Base-by-base conservation (phyloP, 2,329 filamentous ascomycete species). In the Aureobasidium zeae region DNA sequence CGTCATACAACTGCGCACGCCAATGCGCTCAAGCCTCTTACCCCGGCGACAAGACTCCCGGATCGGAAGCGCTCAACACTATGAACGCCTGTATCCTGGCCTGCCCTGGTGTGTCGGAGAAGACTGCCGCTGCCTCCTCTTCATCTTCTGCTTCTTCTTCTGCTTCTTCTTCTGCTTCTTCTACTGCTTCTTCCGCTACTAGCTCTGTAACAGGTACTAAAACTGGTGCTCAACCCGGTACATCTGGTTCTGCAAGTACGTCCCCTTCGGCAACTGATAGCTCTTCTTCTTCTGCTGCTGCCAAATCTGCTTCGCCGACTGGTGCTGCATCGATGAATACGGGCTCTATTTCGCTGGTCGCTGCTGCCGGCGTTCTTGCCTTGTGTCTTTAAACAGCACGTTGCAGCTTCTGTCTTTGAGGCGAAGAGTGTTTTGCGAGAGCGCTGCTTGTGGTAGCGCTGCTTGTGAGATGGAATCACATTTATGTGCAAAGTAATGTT, bases 21-120 rank as follows among this genome's bases (percentile, higher is more conserved):
- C n/a, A 53, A 16, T 60, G 57, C 44, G 57, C 57, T 10, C 49
- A 54, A 34, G 47, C 33, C 3, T 34, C 31, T 9, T 59, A 55
- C 45, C 57, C 57, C 17, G 47, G 51, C 1, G 55, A 58, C 36
- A 48, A 57, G 26, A 53, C 46, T 15, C 45, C 53, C 17, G 46
- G 30, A 5, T 35, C 38, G 10, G 32, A 44, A 8, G 55, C 56
- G 5, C 54, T 54, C 44, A 38, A 52, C 12, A 52, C 45, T 4
- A 58, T 59, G 57, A 50, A 45, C 31, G 32, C 37, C 13, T 58
- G 57, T 45, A 58, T 59, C 26, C 29, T 54, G 37, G 35, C 38
- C 17, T 59, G 57, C 46, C 48, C 54, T 6, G 56, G 56, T 16
- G 56, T 60, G 3, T 49, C 41, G 2, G 28, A 46, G 8, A 48